Evolutionary conservation across 768 basidiomycete species (phyloP), one percentile per base, ranked within the genome.

Genomic region (Lentinula guzmanii): DNA sequence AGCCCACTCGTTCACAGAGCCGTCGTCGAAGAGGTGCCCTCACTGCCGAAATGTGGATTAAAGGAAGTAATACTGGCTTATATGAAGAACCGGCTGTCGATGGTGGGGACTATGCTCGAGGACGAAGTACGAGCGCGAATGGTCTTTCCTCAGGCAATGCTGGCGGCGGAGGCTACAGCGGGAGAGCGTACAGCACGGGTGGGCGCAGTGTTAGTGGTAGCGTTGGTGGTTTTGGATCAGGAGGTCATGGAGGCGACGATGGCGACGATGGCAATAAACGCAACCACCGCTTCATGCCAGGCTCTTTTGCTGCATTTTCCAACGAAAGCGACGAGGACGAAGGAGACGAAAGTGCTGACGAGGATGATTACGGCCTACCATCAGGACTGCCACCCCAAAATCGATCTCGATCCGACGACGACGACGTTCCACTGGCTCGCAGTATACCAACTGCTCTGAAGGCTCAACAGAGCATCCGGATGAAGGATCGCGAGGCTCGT

Each of bases 391-490:
- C 65, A 5, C 57, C n/a, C n/a, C 51, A 51, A 42, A 18, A 39
- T 42, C 59, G 60, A 1, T 67, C 72, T 5, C 66, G 65, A 34
- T 53, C 66, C 16, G 64, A 67, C 11, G 70, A 91, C 58, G 93
- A 96, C 69, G 89, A 96, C 66, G 77, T 93, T 1, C 94, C 94
- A 1, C 79, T 96, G 15, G 94, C 93, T 2, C 85, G 83, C 64
- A 80, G 86, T 34, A 91, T 93, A 59, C 94, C 93, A 4, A 87
- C 86, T 1, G 94, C 94, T 3, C 73, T 96, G 61, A 82, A 79
- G 3, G 93, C 92, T 9, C 94, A 96, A 68, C 86, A 84, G 66
- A 86, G 88, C 5, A 90, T 96, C 58, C 83, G 91, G 18, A 77
- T 79, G 50, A 82, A 91, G 69, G 85, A 90, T 24, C 79, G 80